Evolutionary conservation across 208 protist species (phyloP).

Genomic region (Trypanosoma congolense): DNA sequence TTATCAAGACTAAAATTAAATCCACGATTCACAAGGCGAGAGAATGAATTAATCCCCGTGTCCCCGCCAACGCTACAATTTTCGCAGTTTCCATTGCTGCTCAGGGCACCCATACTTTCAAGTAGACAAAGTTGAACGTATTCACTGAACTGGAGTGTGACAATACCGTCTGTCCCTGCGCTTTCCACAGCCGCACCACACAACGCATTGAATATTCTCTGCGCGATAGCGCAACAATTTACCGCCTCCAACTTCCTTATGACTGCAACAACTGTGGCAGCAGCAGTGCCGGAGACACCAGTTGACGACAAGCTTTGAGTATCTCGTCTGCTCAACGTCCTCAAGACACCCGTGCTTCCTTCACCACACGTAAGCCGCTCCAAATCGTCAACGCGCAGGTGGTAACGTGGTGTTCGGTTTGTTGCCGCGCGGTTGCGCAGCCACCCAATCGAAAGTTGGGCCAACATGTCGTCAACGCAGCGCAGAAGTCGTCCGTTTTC

Average conservation of each 20-base stretch:
- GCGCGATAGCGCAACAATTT: not conserved
- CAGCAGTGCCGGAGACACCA: not conserved
- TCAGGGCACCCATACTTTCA: constrained; percentile 7
- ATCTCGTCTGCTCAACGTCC: not conserved
- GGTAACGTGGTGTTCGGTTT: constrained; percentile 14
- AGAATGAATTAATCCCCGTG: too few species aligned
- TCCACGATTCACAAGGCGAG: too few species aligned
- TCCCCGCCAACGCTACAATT: too few species aligned
- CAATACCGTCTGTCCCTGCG: not conserved
- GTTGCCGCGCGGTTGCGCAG: constrained; percentile 15
- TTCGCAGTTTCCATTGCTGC: not conserved
- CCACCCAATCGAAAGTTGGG: constrained; percentile 21
- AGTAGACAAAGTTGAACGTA: constrained; percentile 17
- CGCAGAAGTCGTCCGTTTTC: not conserved
- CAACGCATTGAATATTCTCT: constrained; percentile 4
- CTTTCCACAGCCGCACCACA: constrained; percentile 1
- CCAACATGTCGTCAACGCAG: constrained; percentile 11
- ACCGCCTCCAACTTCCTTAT: not conserved
- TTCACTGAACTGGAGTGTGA: constrained; percentile 21
- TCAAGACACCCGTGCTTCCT: not conserved
- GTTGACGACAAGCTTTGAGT: not conserved
- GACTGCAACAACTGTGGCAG: not conserved
- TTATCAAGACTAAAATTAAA: constrained; percentile 16
- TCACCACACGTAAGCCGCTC: not conserved
- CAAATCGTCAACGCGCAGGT: constrained; percentile 4